Evolutionary conservation across 331 rosid genomes (phyloP), one percentile per base, ranked within the genome.

Genomic region (Acacia pycnantha): DNA sequence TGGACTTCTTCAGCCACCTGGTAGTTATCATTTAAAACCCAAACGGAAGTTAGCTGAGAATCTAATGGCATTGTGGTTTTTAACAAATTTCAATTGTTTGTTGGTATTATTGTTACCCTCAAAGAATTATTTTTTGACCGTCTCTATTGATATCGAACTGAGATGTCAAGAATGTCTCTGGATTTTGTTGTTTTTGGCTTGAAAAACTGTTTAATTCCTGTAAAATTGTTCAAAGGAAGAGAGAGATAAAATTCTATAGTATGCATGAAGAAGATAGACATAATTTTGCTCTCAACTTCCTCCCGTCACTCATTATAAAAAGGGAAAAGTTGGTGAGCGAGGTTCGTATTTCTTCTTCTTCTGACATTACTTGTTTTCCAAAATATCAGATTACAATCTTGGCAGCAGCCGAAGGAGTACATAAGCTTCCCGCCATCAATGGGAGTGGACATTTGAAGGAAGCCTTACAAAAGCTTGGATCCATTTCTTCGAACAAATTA

Each of bases 401-500:
- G 93, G 95, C 83, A 73, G 99, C 98, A 84, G 98, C 98, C 44
- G 98, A 92, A 87, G 99, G 99, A 87, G 91, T 79, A 66, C 93
- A 85, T 82, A 96, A 96, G 86, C 89, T 96, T 74, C 97, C 99
- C 22, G 41, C 90, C 72, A 92, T 96, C 90, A 96, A 93, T 81
- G 97, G 98, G 77, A 92, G 98, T 71, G 82, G 87, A 67, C 88
- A 96, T 75, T 86, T 96, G 87, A 96, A 91, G 90, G 97, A 94
- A 85, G 99, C 99, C 70, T 84, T 96, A 83, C 98, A 96, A 81
- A 96, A 86, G 87, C 92, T 96, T 53, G 99, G 90, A 79, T 92
- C 99, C 83, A 92, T 96, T 82, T 98, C 99, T 73, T 87, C 97
- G 0, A 87, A 82, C 90, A 94, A 87, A 87, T 83, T 96, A 85